Percentiles rank a stretch among this genome's conserved stretches.
Evolutionary conservation across 305 asterid species (phyloP).

Genomic region (Solanum hybrid): DNA sequence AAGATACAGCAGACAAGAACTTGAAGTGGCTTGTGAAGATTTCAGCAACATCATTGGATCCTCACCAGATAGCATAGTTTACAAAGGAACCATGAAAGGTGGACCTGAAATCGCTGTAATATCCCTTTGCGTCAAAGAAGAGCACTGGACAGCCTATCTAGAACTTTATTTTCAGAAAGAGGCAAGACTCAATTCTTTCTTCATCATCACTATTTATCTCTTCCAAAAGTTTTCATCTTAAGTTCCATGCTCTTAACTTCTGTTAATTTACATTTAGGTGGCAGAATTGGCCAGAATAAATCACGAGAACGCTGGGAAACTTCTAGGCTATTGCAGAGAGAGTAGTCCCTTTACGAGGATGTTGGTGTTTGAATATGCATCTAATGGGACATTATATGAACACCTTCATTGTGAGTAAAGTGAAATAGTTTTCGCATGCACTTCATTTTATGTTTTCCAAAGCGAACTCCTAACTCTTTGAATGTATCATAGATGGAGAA

Average conservation of each 20-base stretch:
- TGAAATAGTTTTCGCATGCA: too few species aligned
- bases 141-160: conserved; percentile 82
- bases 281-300: conserved; percentile 77
- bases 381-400: conserved; percentile 87
- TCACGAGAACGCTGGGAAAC: conserved; percentile 65
- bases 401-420: conserved; percentile 77
- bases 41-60: conserved; percentile 96
- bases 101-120: conserved; percentile 92
- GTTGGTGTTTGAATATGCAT: conserved; percentile 90
- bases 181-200: conserved; percentile 21
- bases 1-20: conserved; percentile 79
- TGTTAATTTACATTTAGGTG: conserved; percentile 39
- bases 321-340: conserved; percentile 85
- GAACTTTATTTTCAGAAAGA: conserved; percentile 89
- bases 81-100: conserved; percentile 77
- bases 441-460: conserved; percentile 3
- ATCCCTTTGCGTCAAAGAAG: conserved; percentile 79
- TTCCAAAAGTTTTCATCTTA: neutral
- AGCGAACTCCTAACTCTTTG: conserved; percentile 4
- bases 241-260: neutral
- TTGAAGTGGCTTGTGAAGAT: conserved; percentile 96
- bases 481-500: conserved; percentile 60
- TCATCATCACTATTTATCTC: neutral
- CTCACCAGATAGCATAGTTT: conserved; percentile 72
- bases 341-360: conserved; percentile 82